Percentiles rank a stretch among this genome's conserved stretches.
Evolutionary conservation across 2,329 filamentous ascomycete species (phyloP).

Genomic region (Aureobasidium leucospermi): DNA sequence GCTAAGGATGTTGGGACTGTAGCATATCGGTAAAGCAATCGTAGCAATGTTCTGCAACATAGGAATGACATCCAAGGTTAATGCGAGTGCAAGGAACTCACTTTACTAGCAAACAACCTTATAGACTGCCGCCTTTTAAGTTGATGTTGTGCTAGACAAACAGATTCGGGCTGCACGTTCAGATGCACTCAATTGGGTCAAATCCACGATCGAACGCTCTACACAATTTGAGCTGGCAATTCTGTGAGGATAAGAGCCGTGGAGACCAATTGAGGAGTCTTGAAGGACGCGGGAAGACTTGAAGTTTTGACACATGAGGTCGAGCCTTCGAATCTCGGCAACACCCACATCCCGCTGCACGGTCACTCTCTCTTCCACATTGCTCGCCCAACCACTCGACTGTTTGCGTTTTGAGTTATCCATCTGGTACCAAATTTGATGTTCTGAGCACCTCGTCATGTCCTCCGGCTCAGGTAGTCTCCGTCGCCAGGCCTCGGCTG

Average conservation of each 20-base stretch:
- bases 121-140: background rate
- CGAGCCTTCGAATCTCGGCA: slow-evolving; percentile 1
- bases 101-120: background rate
- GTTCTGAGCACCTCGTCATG: background rate
- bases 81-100: too few relatives aligned
- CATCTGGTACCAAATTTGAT: background rate
- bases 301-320: background rate
- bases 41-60: too few relatives aligned
- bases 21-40: too few relatives aligned
- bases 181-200: background rate
- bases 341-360: slow-evolving; percentile 1
- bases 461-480: slow-evolving; percentile 9
- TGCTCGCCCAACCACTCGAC: background rate
- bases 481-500: slow-evolving; percentile 9
- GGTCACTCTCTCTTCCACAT: background rate
- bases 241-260: background rate
- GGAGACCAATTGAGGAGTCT: background rate
- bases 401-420: background rate
- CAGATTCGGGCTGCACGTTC: background rate
- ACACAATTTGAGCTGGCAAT: background rate
- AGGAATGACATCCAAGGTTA: too few relatives aligned
- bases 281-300: too few relatives aligned
- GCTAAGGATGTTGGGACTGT: too few relatives aligned
- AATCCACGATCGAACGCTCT: background rate
- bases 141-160: slow-evolving; percentile 1